Base-by-base conservation (phyloP, 371 early-diverging fungal species). In the Rhizomucor pusillus region DNA sequence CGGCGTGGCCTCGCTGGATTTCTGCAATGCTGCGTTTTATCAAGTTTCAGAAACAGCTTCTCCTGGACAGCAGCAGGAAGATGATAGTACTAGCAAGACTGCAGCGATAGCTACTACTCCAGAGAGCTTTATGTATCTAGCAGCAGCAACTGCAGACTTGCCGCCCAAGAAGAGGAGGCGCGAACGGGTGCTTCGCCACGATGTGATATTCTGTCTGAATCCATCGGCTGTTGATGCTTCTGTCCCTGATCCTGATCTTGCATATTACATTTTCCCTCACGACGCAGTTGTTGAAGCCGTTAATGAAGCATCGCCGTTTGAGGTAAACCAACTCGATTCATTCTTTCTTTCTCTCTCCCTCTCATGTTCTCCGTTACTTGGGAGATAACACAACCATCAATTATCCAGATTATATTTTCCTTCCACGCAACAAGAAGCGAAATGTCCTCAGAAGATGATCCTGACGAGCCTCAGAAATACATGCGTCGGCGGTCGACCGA, bases 281-380 rank as follows among this genome's bases (percentile, higher is more conserved):
- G 73, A 81, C 56, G 74, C 79, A 5, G 60, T 81, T 7, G 61
- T 71, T 12, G 77, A 78, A 48, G 63, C 66, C 24, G 54, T 66
- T 11, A 68, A 56, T 25, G 54, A 63, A 51, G 35, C 60, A 24
- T 52, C 66, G 2, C 75, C 75, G 14, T 66, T 60, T 54, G 71
- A 77, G 70, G 80, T 77, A 7, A 44, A 24, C 37, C 13, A 20
- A 11, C 19, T 18, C 4, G 9, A 22, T 25, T 12, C 41, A 19
- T 14, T 11, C 16, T 23, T 44, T 19, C 44, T n/a, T 24, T 25
- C 43, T 12, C 25, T 46, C 1, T 5, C 19, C 16, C 29, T 23
- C 14, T 39, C 25, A 9, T 29, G 6, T 34, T n/a, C 18, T 23
- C 23, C 29, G 35, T 29, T 18, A 51, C 41, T 35, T 43, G 29